Percentiles rank a stretch among this genome's conserved stretches.
Evolutionary conservation across 805 yeast genomes (phyloP).

Genomic region (Metahyphopichia silvanorum): DNA sequence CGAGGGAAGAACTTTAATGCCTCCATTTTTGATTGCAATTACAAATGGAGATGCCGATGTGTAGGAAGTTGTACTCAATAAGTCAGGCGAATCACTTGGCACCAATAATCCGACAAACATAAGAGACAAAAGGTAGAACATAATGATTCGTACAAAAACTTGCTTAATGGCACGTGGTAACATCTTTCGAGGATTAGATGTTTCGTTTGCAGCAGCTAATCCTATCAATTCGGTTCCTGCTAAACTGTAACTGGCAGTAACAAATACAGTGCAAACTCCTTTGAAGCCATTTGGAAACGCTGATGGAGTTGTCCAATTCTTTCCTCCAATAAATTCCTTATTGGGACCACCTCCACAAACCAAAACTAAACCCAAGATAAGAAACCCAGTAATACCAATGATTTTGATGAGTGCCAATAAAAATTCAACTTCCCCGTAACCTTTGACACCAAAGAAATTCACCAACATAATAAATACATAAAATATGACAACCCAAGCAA

Average conservation of each 20-base stretch:
- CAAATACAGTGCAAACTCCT: slow-evolving; percentile 35
- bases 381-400: slow-evolving; percentile 32
- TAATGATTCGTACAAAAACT: slow-evolving; percentile 41
- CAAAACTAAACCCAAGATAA: slow-evolving; percentile 31
- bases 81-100: slow-evolving; percentile 48
- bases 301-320: slow-evolving; percentile 29
- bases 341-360: slow-evolving; percentile 37
- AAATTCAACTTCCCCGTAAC: slow-evolving; percentile 37
- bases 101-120: slow-evolving; percentile 36
- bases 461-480: slow-evolving; percentile 26
- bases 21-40: slow-evolving; percentile 61
- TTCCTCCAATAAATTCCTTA: slow-evolving; percentile 32
- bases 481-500: slow-evolving; percentile 35
- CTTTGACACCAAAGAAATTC: slow-evolving; percentile 34
- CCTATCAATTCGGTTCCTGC: slow-evolving; percentile 39
- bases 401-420: slow-evolving; percentile 28
- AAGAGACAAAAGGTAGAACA: slow-evolving; percentile 35
- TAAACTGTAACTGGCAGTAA: slow-evolving; percentile 34
- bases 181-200: slow-evolving; percentile 34
- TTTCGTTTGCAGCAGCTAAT: slow-evolving; percentile 50
- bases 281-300: slow-evolving; percentile 37
- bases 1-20: slow-evolving; percentile 63
- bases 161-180: slow-evolving; percentile 42
- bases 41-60: slow-evolving; percentile 76
- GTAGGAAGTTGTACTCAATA: slow-evolving; percentile 46